phyloP scores from a whole-genome alignment of 1,139 yeast genomes.

The Yamadazyma diospyri region DNA sequence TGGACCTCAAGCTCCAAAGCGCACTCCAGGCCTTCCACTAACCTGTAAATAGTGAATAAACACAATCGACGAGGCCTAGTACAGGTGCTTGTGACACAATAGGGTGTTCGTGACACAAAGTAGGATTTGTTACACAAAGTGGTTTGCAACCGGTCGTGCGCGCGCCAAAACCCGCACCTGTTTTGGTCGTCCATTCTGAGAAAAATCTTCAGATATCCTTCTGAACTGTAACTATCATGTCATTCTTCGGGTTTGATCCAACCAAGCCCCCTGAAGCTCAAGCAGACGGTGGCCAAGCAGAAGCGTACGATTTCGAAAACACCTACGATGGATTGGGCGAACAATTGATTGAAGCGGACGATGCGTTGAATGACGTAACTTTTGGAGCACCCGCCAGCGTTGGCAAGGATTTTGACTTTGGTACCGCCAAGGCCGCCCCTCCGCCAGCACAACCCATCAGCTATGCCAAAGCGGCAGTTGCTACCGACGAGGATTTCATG shows the following conservation, averaged over 20 bases:
- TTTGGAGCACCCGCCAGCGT: conserved; percentile 64
- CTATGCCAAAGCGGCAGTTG: conserved; percentile 57
- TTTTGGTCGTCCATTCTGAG: conserved; percentile 11
- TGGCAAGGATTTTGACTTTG: conserved; percentile 77
- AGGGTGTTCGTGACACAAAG: too few relatives aligned
- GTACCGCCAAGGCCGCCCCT: conserved; percentile 20
- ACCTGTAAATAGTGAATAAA: too few relatives aligned
- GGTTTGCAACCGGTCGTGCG: too few relatives aligned
- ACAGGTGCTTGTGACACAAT: too few relatives aligned
- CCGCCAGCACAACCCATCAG: conserved; percentile 37
- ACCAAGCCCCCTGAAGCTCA: conserved; percentile 33
- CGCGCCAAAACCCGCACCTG: too few relatives aligned
- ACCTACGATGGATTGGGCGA: conserved; percentile 80
- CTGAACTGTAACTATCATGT: too few relatives aligned
- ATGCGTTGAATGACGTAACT: conserved; percentile 82
- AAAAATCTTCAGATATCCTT: conserved; percentile 1
- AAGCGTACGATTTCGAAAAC: conserved; percentile 72
- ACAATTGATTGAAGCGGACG: conserved; percentile 65
- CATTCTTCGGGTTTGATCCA: conserved; percentile 58
- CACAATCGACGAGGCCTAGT: too few relatives aligned
- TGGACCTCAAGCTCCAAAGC: conserved; percentile 75
- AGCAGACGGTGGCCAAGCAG: conserved; percentile 14
- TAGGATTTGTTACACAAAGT: too few relatives aligned
- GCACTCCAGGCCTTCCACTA: conserved; percentile 61
- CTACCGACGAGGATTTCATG: conserved; percentile 47